phyloP scores from a whole-genome alignment of 306 rosid genomes.

The Begonia masoniana region DNA sequence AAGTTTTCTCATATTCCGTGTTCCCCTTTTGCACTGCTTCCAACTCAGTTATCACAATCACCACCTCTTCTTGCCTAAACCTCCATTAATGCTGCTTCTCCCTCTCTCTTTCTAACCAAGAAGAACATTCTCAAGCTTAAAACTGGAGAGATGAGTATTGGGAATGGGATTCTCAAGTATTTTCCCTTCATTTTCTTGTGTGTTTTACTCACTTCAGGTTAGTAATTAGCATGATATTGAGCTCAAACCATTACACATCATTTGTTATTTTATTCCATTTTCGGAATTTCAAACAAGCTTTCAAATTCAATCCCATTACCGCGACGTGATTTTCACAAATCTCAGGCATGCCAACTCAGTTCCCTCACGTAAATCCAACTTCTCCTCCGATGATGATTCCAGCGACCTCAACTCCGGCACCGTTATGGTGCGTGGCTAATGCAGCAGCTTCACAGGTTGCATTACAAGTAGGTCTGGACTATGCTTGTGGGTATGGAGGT shows the following conservation, averaged over 20 bases:
- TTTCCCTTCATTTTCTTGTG: slow-evolving; percentile 31
- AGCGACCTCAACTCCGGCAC: slow-evolving; percentile 13
- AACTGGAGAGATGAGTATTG: slow-evolving; percentile 33
- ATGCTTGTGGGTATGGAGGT: slow-evolving; percentile 86
- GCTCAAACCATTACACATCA: slow-evolving; percentile 35
- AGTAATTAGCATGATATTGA: slow-evolving; percentile 15
- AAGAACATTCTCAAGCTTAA: slow-evolving; percentile 15
- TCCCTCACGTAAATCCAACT: slow-evolving; percentile 26
- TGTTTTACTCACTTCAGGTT: slow-evolving; percentile 59
- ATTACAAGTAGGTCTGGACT: slow-evolving; percentile 79
- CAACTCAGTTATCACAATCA: slow-evolving; percentile 16
- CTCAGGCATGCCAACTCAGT: too few species aligned
- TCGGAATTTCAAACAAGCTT: too few species aligned
- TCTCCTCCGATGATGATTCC: slow-evolving; percentile 18
- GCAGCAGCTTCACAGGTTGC: slow-evolving; percentile 54
- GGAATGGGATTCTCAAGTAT: slow-evolving; percentile 19
- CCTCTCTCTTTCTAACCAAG: slow-evolving; percentile 30
- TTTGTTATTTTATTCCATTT: too few species aligned
- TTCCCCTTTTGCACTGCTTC: slow-evolving; percentile 38
- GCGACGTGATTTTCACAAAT: too few species aligned
- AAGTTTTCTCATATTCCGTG: slow-evolving; percentile 82
- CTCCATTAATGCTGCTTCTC: slow-evolving; percentile 23
- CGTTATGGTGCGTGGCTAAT: slow-evolving; percentile 72
- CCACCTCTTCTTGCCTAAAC: slow-evolving; percentile 26
- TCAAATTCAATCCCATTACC: too few species aligned